Evolutionary conservation across 2,329 filamentous ascomycete species (phyloP).

Genomic region (Epicoccum sorghinum): DNA sequence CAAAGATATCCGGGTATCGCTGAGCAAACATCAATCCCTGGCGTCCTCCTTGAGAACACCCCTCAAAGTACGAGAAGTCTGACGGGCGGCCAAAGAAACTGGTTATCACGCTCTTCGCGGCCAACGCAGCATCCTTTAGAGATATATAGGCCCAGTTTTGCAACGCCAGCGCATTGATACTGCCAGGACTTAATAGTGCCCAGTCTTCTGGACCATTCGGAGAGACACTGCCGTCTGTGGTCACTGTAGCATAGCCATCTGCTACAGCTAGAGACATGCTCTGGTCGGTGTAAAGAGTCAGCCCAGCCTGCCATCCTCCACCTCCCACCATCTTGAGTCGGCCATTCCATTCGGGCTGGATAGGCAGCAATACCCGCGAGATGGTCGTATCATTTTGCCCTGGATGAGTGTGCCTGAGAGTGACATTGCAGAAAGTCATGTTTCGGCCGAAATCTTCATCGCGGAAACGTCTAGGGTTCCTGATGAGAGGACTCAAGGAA

Average conservation of each 20-base stretch:
- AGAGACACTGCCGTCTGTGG: slow-evolving; percentile 32
- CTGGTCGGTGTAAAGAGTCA: slow-evolving; percentile 13
- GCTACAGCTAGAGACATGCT: slow-evolving; percentile 25
- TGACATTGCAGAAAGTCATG: slow-evolving; percentile 24
- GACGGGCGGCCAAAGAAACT: slow-evolving; percentile 38
- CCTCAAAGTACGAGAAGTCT: slow-evolving; percentile 41
- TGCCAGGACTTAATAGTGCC: slow-evolving; percentile 30
- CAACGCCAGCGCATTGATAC: slow-evolving; percentile 30
- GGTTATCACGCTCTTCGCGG: slow-evolving; percentile 25
- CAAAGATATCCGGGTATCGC: slow-evolving; percentile 35
- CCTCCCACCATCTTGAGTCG: slow-evolving; percentile 31
- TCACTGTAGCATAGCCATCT: slow-evolving; percentile 30
- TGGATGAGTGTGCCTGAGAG: slow-evolving; percentile 19
- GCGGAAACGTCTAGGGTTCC: not conserved
- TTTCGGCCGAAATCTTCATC: not conserved
- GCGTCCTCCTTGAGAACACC: slow-evolving; percentile 44
- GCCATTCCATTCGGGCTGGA: slow-evolving; percentile 13
- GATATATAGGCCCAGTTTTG: slow-evolving; percentile 44
- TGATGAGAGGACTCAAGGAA: not conserved
- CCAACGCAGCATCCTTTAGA: slow-evolving; percentile 37
- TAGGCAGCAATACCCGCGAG: slow-evolving; percentile 15
- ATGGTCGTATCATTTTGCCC: slow-evolving; percentile 20
- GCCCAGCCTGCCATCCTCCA: slow-evolving; percentile 27
- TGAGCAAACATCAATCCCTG: slow-evolving; percentile 42
- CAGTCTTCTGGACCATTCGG: slow-evolving; percentile 13